phyloP scores from a whole-genome alignment of 805 yeast genomes.

The Zygoascus ofunaensis region DNA sequence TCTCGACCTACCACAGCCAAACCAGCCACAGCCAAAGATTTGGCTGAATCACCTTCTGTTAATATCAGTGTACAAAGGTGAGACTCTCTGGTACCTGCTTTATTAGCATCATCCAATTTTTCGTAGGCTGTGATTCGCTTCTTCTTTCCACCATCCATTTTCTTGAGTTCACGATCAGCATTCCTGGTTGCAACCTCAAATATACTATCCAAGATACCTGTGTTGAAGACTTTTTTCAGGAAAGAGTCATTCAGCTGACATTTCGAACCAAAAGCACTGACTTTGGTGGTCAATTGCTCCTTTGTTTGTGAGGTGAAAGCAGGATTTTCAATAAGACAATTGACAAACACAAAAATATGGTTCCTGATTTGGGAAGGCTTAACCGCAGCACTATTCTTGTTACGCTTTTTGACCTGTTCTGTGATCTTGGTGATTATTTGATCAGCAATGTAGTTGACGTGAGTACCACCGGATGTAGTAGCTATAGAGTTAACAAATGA shows the following conservation, averaged over 20 bases:
- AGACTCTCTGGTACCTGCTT: conserved; percentile 91
- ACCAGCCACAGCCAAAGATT: conserved; percentile 86
- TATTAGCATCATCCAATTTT: conserved; percentile 90
- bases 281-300: conserved; percentile 86
- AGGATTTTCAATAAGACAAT: conserved; percentile 91
- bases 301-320: conserved; percentile 97
- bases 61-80: conserved; percentile 83
- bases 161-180: conserved; percentile 78
- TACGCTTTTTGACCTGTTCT: conserved; percentile 64
- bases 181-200: conserved; percentile 78
- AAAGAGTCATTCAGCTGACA: conserved; percentile 71
- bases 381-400: conserved; percentile 48
- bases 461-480: conserved; percentile 95
- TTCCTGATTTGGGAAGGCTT: conserved; percentile 83
- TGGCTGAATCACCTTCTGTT: conserved; percentile 97
- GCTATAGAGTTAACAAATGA: conserved; percentile 97
- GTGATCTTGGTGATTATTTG: conserved; percentile 70
- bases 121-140: conserved; percentile 80
- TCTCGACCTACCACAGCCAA: conserved; percentile 93
- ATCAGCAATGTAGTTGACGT: conserved; percentile 77
- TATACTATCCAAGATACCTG: conserved; percentile 62
- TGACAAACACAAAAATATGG: conserved; percentile 82
- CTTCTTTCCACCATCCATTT: conserved; percentile 78
- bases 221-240: conserved; percentile 59
- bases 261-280: conserved; percentile 80